Conservation (phyloP, 192 early-diverging fungal species). For the Thamnidium elegans region DNA sequence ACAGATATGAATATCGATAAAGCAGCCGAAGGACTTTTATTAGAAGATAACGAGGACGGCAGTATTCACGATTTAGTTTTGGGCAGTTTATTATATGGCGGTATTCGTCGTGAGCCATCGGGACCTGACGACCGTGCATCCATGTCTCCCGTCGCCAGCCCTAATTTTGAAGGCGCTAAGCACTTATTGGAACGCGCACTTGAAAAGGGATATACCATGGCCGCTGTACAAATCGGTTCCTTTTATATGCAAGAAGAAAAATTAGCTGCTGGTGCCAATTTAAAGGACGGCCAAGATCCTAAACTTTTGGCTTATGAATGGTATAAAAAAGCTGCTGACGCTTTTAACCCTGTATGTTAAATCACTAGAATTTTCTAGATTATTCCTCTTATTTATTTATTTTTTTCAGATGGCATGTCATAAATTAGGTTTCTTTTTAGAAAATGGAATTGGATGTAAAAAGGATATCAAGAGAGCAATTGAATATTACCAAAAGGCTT, state of each 20-base stretch:
- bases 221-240: conserved; percentile 49
- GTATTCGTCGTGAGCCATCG: conserved; percentile 36
- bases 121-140: conserved; percentile 32
- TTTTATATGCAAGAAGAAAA: conserved; percentile 49
- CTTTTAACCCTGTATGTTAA: conserved; percentile 44
- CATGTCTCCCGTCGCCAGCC: conserved; percentile 40
- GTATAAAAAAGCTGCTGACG: conserved; percentile 44
- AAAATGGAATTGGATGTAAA: conserved; percentile 43
- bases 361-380: neutral
- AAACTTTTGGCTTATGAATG: conserved; percentile 44
- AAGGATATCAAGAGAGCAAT: conserved; percentile 36
- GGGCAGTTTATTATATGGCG: conserved; percentile 43
- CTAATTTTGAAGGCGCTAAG: conserved; percentile 48
- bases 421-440: conserved; percentile 48
- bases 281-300: conserved; percentile 45
- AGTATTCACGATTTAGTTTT: conserved; percentile 45
- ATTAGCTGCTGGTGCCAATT: conserved; percentile 44
- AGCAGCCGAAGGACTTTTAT: conserved; percentile 37
- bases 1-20: conserved; percentile 46
- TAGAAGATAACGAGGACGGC: conserved; percentile 30
- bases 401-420: conserved; percentile 48
- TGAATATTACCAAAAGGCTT: conserved; percentile 43
- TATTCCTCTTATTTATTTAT: neutral
- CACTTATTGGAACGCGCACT: conserved; percentile 45
- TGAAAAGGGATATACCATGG: conserved; percentile 49